Conservation (phyloP, 2,329 filamentous ascomycete species). For the Colletotrichum caudatum region DNA sequence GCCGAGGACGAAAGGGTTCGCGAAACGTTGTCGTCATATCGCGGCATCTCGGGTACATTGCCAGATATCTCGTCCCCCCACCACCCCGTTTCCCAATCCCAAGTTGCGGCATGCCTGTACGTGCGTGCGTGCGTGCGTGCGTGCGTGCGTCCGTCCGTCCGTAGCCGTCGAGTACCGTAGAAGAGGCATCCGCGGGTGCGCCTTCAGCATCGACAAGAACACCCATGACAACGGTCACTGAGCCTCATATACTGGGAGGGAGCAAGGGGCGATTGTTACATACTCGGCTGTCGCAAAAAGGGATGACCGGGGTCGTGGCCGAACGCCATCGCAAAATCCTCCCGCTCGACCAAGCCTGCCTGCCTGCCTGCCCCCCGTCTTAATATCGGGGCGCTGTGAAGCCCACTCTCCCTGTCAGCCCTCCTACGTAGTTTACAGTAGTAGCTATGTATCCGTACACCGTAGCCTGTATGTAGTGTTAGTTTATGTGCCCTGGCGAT, state of each 20-base stretch:
- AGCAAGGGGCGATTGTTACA: neutral
- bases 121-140: too few relatives aligned
- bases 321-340: constrained; percentile 5
- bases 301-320: neutral
- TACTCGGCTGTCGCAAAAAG: neutral
- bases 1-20: constrained; percentile 27
- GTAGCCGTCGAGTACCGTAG: neutral
- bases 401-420: constrained; percentile 17
- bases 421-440: neutral
- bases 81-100: constrained; percentile 5
- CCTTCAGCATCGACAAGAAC: constrained; percentile 4
- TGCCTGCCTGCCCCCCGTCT: neutral
- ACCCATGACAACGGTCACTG: constrained; percentile 20
- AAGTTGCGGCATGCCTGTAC: constrained; percentile 2
- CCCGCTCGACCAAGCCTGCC: neutral
- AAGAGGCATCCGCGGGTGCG: neutral
- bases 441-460: too few relatives aligned
- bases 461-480: too few relatives aligned
- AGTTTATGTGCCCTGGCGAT: neutral
- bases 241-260: constrained; percentile 13
- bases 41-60: constrained; percentile 29
- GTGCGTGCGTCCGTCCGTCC: neutral
- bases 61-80: constrained; percentile 16
- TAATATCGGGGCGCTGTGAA: constrained; percentile 1
- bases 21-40: constrained; percentile 37